Conservation (phyloP, 169 alveolate species). For the Theileria annulata region DNA sequence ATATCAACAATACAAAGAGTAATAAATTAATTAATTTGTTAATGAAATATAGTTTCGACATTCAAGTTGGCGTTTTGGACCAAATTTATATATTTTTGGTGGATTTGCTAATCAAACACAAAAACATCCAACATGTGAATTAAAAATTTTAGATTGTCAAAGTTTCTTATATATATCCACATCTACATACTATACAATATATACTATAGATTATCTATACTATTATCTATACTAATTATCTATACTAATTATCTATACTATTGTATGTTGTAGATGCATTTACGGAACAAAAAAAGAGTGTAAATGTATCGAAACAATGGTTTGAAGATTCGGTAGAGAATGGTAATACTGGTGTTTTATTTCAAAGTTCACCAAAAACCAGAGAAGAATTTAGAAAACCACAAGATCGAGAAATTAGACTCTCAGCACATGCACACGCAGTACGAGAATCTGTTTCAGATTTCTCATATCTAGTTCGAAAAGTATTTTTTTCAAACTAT, state of each 20-base stretch:
- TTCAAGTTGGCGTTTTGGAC: constrained; percentile 87
- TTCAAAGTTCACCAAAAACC: constrained; percentile 19
- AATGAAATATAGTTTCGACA: constrained; percentile 81
- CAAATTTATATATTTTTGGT: constrained; percentile 89
- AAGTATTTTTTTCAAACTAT: constrained; percentile 20
- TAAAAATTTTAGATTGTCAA: constrained; percentile 77
- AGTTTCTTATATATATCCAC: background rate
- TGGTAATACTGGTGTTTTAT: background rate
- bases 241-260: too few relatives aligned
- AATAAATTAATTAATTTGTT: background rate
- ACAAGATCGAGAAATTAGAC: constrained; percentile 68
- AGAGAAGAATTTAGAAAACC: constrained; percentile 38
- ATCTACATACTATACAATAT: background rate
- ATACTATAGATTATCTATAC: background rate
- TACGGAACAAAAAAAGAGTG: background rate
- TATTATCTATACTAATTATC: too few relatives aligned
- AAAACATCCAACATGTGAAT: constrained; percentile 88
- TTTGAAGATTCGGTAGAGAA: background rate
- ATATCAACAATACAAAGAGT: constrained; percentile 88
- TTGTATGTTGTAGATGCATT: constrained; percentile 5
- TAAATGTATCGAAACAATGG: background rate
- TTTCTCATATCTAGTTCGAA: constrained; percentile 80
- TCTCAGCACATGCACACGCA: constrained; percentile 82
- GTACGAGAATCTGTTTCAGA: constrained; percentile 81
- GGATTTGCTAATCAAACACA: constrained; percentile 95